These are phyloP conservation scores for Aspergillus ochraceoroseus DNA, from an alignment of 2,329 filamentous ascomycete species.

Conservation along the genomic window DNA sequence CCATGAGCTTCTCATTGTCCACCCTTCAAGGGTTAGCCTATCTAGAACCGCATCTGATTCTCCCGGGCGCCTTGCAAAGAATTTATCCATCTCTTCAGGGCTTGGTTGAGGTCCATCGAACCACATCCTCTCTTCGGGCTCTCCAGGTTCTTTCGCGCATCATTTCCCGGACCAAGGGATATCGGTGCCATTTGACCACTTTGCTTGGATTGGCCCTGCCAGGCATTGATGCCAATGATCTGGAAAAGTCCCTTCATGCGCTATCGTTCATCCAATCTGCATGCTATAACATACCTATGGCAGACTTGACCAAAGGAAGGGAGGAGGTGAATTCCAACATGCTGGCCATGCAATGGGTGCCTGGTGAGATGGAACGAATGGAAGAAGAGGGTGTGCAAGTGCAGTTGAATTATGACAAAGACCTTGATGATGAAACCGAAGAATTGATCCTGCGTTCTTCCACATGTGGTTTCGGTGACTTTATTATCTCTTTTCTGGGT, in stretches of 20 bases:
- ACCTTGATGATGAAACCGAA: constrained; percentile 81
- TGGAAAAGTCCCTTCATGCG: constrained; percentile 93
- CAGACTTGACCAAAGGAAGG: constrained; percentile 67
- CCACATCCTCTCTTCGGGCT: constrained; percentile 85
- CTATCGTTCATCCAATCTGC: constrained; percentile 93
- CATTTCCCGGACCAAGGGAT: constrained; percentile 92
- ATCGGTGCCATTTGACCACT: constrained; percentile 90
- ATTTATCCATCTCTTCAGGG: constrained; percentile 98
- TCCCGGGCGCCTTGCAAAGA: constrained; percentile 87
- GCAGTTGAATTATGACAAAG: constrained; percentile 75
- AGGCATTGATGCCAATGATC: constrained; percentile 94
- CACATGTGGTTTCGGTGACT: constrained; percentile 89
- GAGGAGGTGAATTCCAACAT: constrained; percentile 66
- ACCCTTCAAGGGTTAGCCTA: constrained; percentile 85
- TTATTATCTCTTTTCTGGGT: constrained; percentile 81
- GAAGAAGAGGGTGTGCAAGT: constrained; percentile 81
- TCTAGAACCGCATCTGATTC: constrained; percentile 82
- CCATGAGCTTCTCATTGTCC: constrained; percentile 86
- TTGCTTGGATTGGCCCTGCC: constrained; percentile 87
- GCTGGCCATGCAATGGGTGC: constrained; percentile 88
- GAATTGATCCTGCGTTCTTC: constrained; percentile 85
- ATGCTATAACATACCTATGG: constrained; percentile 91
- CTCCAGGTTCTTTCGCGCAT: constrained; percentile 87
- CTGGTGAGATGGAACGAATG: constrained; percentile 88
- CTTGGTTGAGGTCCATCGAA: constrained; percentile 92